Evolutionary conservation across 164 flowering plant genomes (phyloP).

Genomic region (Aristolochia californica): DNA sequence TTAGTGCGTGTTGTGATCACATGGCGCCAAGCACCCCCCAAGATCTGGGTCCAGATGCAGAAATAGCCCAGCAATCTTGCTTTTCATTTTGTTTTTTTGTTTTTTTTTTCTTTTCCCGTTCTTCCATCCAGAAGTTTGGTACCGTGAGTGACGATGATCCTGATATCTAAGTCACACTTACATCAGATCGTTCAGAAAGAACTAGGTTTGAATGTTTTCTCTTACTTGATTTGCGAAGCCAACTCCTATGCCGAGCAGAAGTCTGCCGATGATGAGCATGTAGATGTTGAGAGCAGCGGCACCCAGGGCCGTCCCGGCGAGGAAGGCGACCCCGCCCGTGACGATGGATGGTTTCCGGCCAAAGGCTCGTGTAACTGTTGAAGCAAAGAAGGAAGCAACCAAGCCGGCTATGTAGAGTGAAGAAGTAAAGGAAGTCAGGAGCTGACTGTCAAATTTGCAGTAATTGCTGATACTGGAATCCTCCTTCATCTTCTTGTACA

Average conservation of each 20-base stretch:
- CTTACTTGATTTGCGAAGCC: conserved; percentile 74
- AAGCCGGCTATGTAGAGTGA: conserved; percentile 59
- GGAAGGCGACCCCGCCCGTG: conserved; percentile 43
- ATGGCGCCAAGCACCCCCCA: too few species aligned
- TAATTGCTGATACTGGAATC: conserved; percentile 43
- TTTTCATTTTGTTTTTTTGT: too few species aligned
- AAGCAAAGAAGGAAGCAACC: conserved; percentile 37
- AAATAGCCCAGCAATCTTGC: too few species aligned
- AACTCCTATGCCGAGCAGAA: conserved; percentile 64
- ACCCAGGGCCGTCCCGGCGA: conserved; percentile 44
- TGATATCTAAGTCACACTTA: too few species aligned
- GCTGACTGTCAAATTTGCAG: conserved; percentile 56
- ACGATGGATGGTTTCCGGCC: conserved; percentile 54
- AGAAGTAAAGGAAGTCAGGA: conserved; percentile 55
- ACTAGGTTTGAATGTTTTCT: too few species aligned
- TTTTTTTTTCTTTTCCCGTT: too few species aligned
- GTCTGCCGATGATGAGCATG: conserved; percentile 54
- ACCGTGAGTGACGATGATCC: too few species aligned
- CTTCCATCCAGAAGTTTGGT: too few species aligned
- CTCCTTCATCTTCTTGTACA: conserved; percentile 33
- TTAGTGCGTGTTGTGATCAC: too few species aligned
- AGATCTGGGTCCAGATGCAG: too few species aligned
- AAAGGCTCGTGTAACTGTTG: conserved; percentile 29
- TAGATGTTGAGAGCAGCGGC: conserved; percentile 41
- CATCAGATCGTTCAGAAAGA: too few species aligned